Conservation (phyloP, 78 protist genomes). For the Chrysochromulina tobinii region DNA sequence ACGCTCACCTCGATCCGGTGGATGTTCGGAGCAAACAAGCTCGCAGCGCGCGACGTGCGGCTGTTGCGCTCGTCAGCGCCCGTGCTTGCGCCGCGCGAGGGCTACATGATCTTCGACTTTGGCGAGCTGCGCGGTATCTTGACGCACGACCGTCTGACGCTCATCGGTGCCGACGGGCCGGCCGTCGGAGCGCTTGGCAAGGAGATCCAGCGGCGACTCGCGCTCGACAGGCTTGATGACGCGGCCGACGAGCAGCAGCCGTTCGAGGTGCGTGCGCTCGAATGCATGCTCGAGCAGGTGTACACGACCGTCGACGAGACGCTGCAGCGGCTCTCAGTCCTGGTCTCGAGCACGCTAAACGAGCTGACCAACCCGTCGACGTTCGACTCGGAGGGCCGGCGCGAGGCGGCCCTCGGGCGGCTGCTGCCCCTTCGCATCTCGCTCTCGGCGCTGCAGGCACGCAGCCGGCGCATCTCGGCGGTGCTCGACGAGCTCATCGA, state of each 20-base stretch:
- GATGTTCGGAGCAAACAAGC: background rate
- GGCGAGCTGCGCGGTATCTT: background rate
- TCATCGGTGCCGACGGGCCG: background rate
- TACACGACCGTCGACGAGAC: background rate
- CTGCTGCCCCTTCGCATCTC: slow-evolving; percentile 1
- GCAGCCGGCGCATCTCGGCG: background rate
- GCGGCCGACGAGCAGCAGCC: background rate
- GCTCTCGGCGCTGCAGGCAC: background rate
- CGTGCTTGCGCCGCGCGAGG: background rate
- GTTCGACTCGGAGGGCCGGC: background rate
- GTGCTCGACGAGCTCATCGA: no score
- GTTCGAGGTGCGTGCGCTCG: slow-evolving; percentile 2
- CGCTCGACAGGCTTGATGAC: background rate
- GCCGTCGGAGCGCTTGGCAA: background rate
- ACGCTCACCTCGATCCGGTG: background rate
- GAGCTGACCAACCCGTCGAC: background rate
- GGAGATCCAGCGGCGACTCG: background rate
- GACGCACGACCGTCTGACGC: background rate
- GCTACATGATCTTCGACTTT: background rate
- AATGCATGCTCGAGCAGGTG: background rate
- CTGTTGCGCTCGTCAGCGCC: background rate
- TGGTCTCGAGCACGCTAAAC: background rate
- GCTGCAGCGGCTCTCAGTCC: background rate
- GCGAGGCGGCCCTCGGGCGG: background rate
- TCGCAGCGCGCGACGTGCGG: slow-evolving; percentile 6